Conservation (phyloP, 2,329 filamentous ascomycete species). For the Colletotrichum navitas region DNA sequence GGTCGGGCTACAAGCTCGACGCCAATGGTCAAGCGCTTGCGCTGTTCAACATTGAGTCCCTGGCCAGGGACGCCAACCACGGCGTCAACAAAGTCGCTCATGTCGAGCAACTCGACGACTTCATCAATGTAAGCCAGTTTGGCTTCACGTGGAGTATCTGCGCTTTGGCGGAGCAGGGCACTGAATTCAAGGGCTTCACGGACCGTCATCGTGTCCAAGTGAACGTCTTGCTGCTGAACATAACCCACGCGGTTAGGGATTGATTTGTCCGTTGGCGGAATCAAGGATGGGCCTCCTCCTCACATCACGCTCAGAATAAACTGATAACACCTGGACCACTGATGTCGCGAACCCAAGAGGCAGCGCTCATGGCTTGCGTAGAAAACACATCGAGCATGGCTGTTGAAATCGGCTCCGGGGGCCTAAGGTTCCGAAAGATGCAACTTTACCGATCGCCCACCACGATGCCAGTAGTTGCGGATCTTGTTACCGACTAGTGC, state of each 20-base stretch:
- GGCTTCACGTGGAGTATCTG: constrained; percentile 58
- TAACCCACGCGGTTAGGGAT: constrained; percentile 81
- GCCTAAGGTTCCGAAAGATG: background rate
- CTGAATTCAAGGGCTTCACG: constrained; percentile 76
- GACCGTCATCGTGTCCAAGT: constrained; percentile 76
- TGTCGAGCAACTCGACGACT: constrained; percentile 51
- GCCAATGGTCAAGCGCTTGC: constrained; percentile 77
- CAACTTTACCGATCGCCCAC: background rate
- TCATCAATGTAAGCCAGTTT: constrained; percentile 50
- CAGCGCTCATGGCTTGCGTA: too few species aligned
- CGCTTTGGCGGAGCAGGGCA: constrained; percentile 75
- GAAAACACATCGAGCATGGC: background rate
- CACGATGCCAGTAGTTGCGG: background rate
- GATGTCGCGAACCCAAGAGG: background rate
- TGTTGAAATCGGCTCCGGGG: background rate
- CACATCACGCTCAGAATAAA: background rate
- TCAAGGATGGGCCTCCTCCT: background rate
- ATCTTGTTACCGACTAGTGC: background rate
- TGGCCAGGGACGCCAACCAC: constrained; percentile 77
- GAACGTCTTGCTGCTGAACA: constrained; percentile 79
- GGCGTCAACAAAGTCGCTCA: constrained; percentile 76
- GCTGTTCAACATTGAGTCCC: constrained; percentile 58
- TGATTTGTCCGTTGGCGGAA: constrained; percentile 68
- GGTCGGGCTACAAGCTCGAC: constrained; percentile 82
- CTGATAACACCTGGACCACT: background rate